Base-by-base conservation (phyloP, 192 early-diverging fungal species). In the Podila verticillata region DNA sequence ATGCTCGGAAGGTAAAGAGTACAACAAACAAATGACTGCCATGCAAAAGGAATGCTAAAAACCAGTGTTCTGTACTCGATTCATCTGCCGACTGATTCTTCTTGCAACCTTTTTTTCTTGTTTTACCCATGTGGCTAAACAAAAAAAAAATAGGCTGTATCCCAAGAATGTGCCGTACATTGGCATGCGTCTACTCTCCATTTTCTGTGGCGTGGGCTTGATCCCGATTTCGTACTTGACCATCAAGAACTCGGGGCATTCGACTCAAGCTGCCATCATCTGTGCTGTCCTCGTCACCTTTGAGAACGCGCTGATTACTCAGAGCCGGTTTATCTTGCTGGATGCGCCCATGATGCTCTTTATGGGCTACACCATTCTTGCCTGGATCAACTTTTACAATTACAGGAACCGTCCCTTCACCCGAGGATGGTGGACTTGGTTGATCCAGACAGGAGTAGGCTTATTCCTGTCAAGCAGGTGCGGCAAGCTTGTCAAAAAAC, bases 341-440 rank as follows among this genome's bases (percentile, higher is more conserved):
- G 96, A 98, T 83, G 87, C 93, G 15, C 94, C 96, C 65, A 84
- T 99, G 58, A 86, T 98, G 68, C 89, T 98, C 35, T 97, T 96
- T 75, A 93, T 90, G 44, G 90, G 92, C 26, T 74, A 87, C 36
- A 88, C 95, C 4, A 74, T 93, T n/a, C 90, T 94, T 30, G 79
- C 89, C 59, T 99, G 97, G 96, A 71, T 96, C 28, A 88, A 93
- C 83, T 98, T 97, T 81, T 88, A 92, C 62, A 93, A 94, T 59
- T 75, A 86, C 61, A 85, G 91, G 57, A 70, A 72, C 60, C 89
- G 84, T 24, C 90, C 96, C 17, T 97, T 96, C 58, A 77, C 87
- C 12, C 66, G 80, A 17, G 81, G 89, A 75, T 98, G 97, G 97
- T 98, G 95, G 93, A 57, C 84, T 5, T 97, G 95, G 90, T 82